Evolutionary conservation across 1,139 yeast genomes (phyloP), one percentile per base, ranked within the genome.

Genomic region (Zygosaccharomyces sapae): DNA sequence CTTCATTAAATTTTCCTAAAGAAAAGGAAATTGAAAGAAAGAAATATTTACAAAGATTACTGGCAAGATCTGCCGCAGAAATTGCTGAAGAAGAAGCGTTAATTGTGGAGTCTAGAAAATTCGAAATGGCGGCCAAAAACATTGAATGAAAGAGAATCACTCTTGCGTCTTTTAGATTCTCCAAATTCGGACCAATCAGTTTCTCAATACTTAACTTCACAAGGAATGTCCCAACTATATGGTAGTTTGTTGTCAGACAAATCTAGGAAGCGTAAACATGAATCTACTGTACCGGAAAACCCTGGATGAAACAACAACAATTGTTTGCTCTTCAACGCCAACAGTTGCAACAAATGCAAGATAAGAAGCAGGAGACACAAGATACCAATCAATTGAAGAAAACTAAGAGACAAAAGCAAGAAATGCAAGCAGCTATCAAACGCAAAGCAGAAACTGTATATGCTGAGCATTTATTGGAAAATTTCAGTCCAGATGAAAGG

Each of bases 11-110:
- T 29, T 92, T 75, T 63, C 80, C 87, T 30, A 83, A 81, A 41
- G 74, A 68, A 20, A 80, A 79, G 54, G 98, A 94, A 64, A 53
- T 76, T 20, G 87, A 83, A 55, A 77, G 98, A 56, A 92, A 90
- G 58, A 79, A 79, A 45, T 92, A 92, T 62, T 70, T 92, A 45
- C 85, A 83, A 57, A 79, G 86, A 54, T 71, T 92, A 29, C 72
- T 92, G 40, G 80, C 81, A 46, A 73, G 99, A 56, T 83, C 94
- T 3, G 97, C 98, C 0, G 96, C 97, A 0, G 98, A 92, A 63
- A 87, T 92, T 36, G 97, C 98, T 0, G 98, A 92, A 67, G 99
- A 92, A 66, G 97, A 94, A 65, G 88, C 96, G 0, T 72, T 92
- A 44, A 88, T 92, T 3, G 82, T 90, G 40, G 98, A 92, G 64